These are phyloP conservation scores for Dactylellina drechsleri DNA, from an alignment of 2,329 filamentous ascomycete genomes.

Conservation along the genomic window DNA sequence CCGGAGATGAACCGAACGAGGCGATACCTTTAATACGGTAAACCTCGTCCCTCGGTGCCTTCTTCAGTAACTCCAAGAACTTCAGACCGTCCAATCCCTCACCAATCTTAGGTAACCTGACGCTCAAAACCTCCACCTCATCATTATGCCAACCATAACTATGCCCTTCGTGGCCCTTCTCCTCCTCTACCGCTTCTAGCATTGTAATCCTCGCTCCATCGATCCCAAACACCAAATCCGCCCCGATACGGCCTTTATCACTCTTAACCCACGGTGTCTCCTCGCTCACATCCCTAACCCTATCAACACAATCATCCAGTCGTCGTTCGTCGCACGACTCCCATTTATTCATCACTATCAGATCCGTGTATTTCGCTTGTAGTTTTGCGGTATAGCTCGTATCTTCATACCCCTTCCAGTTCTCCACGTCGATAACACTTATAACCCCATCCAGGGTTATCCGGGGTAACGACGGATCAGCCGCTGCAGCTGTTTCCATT, in stretches of 20 bases:
- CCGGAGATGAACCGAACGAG: constrained; percentile 63
- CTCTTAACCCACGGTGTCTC: constrained; percentile 85
- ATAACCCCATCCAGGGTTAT: constrained; percentile 88
- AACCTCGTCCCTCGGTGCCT: constrained; percentile 88
- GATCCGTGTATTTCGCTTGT: constrained; percentile 87
- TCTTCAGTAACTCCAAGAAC: constrained; percentile 73
- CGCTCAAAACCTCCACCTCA: constrained; percentile 58
- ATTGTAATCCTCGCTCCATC: constrained; percentile 75
- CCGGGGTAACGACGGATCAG: constrained; percentile 61
- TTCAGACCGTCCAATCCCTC: constrained; percentile 65
- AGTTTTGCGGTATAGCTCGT: constrained; percentile 87
- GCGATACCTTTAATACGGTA: constrained; percentile 89
- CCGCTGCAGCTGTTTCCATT: constrained; percentile 63
- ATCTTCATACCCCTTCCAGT: constrained; percentile 92
- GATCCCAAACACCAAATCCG: constrained; percentile 84
- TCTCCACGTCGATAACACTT: constrained; percentile 91
- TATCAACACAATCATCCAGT: constrained; percentile 74
- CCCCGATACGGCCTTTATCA: constrained; percentile 79
- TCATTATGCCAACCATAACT: constrained; percentile 57
- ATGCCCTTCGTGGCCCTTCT: constrained; percentile 55
- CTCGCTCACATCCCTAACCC: constrained; percentile 73
- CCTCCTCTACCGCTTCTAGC: constrained; percentile 64
- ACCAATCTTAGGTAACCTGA: constrained; percentile 56
- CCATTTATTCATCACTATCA: constrained; percentile 95
- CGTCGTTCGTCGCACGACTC: constrained; percentile 77